A percentile compares a stretch with the other conserved stretches of the same genome.
Evolutionary conservation across 805 yeast genomes (phyloP).

Genomic region (Yamadazyma olivae): DNA sequence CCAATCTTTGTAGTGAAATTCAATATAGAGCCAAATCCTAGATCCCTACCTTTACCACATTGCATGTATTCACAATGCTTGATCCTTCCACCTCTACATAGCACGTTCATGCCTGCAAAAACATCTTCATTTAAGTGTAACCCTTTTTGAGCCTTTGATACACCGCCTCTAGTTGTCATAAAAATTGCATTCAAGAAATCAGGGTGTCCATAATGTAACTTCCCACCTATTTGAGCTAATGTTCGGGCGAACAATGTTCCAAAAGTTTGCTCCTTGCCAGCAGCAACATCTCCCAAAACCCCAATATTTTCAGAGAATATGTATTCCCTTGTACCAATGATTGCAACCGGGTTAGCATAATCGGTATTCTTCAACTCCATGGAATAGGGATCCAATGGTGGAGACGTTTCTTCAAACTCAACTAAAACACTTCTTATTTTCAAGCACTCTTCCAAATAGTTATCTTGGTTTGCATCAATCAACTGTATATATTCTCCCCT

Average conservation of each 20-base stretch:
- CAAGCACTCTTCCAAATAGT: constrained; percentile 89
- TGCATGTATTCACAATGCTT: constrained; percentile 95
- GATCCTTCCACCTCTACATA: constrained; percentile 86
- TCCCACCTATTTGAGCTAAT: constrained; percentile 90
- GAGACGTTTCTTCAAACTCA: constrained; percentile 81
- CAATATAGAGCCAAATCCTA: constrained; percentile 88
- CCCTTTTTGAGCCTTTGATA: constrained; percentile 93
- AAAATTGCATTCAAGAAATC: constrained; percentile 87
- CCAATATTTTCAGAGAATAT: constrained; percentile 93
- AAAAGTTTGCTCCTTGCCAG: constrained; percentile 96
- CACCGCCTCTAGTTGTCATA: constrained; percentile 95
- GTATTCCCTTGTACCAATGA: constrained; percentile 92
- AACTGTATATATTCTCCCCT: constrained; percentile 95
- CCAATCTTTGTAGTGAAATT: constrained; percentile 96
- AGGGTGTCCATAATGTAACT: constrained; percentile 95
- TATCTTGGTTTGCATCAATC: constrained; percentile 95
- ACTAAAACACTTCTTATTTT: constrained; percentile 84
- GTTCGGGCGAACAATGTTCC: constrained; percentile 95
- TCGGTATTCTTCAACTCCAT: constrained; percentile 20
- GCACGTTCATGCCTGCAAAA: constrained; percentile 91
- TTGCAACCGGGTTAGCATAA: constrained; percentile 62
- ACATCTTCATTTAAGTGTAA: constrained; percentile 92
- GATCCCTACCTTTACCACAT: constrained; percentile 95
- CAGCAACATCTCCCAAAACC: constrained; percentile 92
- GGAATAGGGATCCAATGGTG: constrained; percentile 44